These are phyloP conservation scores for Lichtheimia ramosa DNA, from an alignment of 371 early-diverging fungal species.

Conservation along the genomic window DNA sequence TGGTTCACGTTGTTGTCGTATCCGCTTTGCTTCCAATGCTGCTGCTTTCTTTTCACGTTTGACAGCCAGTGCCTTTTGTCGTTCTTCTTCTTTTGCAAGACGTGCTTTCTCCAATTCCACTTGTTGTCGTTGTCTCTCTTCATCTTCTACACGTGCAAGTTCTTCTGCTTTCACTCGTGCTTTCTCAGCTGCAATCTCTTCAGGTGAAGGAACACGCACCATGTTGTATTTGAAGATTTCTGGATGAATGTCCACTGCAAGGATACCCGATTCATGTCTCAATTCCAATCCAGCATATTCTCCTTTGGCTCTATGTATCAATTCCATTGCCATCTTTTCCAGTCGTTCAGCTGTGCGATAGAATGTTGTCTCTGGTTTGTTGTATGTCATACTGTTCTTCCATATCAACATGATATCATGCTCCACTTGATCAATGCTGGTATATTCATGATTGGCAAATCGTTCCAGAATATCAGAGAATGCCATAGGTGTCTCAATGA, in stretches of 20 bases:
- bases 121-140: constrained; percentile 6
- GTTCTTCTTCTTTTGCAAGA: constrained; percentile 7
- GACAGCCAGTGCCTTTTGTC: constrained; percentile 1
- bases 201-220: constrained; percentile 21
- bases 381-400: constrained; percentile 77
- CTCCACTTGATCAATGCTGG: constrained; percentile 41
- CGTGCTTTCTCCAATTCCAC: constrained; percentile 11
- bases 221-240: constrained; percentile 56
- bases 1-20: constrained; percentile 3
- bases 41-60: constrained; percentile 11
- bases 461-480: constrained; percentile 53
- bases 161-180: constrained; percentile 18
- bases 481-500: constrained; percentile 66
- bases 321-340: constrained; percentile 30
- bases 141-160: constrained; percentile 14
- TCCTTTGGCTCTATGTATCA: constrained; percentile 36
- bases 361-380: constrained; percentile 72
- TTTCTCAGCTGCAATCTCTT: constrained; percentile 21
- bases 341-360: constrained; percentile 64
- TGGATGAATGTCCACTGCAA: constrained; percentile 49
- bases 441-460: constrained; percentile 40
- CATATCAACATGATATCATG: constrained; percentile 71
- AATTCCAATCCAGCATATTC: constrained; percentile 43
- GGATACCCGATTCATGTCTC: constrained; percentile 40
- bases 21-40: constrained; percentile 5